Evolutionary conservation across 208 protist species (phyloP).

Genomic region (Naegleria gruberi): DNA sequence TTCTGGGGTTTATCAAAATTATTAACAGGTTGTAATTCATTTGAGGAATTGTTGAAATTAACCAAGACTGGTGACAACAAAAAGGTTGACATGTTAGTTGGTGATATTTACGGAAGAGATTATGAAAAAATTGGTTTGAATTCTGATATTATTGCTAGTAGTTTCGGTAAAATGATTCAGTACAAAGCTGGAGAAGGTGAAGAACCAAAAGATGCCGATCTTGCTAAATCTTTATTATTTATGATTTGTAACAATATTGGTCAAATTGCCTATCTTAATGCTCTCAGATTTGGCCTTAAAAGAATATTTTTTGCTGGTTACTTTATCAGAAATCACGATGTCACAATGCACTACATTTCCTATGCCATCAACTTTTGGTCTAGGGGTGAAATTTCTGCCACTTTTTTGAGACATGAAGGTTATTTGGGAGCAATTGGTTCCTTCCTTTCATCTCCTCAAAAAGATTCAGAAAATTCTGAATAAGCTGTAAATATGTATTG

Average conservation of each 20-base stretch:
- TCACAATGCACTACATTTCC: constrained; percentile 42
- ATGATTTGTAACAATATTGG: constrained; percentile 49
- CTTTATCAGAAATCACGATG: constrained; percentile 46
- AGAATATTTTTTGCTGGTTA: constrained; percentile 51
- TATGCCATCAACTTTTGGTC: constrained; percentile 59
- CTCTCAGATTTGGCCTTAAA: constrained; percentile 42
- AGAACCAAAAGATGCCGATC: neutral
- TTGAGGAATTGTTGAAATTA: constrained; percentile 53
- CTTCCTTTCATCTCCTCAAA: constrained; percentile 31
- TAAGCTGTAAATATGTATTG: neutral
- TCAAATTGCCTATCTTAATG: constrained; percentile 55
- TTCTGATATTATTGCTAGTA: constrained; percentile 46
- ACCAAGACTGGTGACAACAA: constrained; percentile 33
- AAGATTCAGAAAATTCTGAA: neutral
- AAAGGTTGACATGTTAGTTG: constrained; percentile 58
- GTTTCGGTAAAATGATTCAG: constrained; percentile 42
- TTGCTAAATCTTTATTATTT: constrained; percentile 19
- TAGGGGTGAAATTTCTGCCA: constrained; percentile 38
- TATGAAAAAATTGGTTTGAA: constrained; percentile 51
- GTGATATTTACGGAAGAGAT: constrained; percentile 61
- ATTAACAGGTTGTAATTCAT: constrained; percentile 43
- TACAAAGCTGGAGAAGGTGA: neutral
- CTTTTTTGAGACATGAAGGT: constrained; percentile 57
- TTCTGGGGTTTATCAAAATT: constrained; percentile 56
- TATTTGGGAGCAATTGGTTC: constrained; percentile 55